Evolutionary conservation across 768 basidiomycete species (phyloP).

Genomic region (Jaapia argillacea): DNA sequence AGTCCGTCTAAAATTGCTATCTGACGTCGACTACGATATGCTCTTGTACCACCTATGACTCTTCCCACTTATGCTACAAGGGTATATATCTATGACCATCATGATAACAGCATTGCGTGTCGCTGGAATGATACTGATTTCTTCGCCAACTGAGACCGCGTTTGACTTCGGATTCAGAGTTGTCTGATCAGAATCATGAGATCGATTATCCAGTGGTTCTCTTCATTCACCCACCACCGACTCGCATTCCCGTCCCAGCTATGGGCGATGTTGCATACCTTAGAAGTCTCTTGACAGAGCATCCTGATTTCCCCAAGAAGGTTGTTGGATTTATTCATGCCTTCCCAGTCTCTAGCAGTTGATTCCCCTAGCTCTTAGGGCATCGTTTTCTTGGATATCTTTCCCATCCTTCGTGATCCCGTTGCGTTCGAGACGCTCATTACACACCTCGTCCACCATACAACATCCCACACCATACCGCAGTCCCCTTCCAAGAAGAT

Average conservation of each 20-base stretch:
- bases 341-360: no score
- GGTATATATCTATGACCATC: conserved; percentile 30
- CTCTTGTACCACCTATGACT: conserved; percentile 4
- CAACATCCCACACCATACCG: conserved; percentile 70
- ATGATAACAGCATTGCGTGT: conserved; percentile 1
- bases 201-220: no score
- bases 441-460: conserved; percentile 78
- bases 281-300: conserved; percentile 43
- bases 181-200: no score
- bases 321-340: conserved; percentile 25
- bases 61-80: conserved; percentile 24
- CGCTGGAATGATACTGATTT: no score
- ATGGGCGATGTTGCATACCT: conserved; percentile 78
- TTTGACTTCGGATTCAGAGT: no score
- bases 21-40: conserved; percentile 9
- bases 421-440: conserved; percentile 84
- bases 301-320: conserved; percentile 87
- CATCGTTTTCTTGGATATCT: conserved; percentile 88
- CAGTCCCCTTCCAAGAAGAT: conserved; percentile 53
- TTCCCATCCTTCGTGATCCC: conserved; percentile 85
- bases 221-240: no score
- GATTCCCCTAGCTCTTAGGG: conserved; percentile 38
- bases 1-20: conserved; percentile 61
- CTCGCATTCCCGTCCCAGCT: neutral
- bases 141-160: neutral